phyloP scores from a whole-genome alignment of 371 early-diverging fungal species.

The Saksenaea oblongispora region DNA sequence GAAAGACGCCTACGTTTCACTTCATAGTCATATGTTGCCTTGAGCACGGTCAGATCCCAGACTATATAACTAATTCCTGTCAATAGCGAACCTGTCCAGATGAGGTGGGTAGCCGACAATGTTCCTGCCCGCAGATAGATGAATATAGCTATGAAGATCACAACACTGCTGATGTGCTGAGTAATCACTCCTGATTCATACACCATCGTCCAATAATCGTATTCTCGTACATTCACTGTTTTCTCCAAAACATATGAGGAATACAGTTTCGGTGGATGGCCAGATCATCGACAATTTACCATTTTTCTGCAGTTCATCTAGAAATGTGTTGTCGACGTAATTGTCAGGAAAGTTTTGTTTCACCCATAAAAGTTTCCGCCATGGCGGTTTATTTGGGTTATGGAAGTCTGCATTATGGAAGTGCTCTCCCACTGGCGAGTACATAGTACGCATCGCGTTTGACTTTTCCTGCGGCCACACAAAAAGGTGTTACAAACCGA shows the following conservation, averaged over 20 bases:
- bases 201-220: conserved; percentile 76
- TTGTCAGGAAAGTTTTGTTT: conserved; percentile 93
- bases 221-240: conserved; percentile 68
- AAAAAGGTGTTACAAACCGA: background rate
- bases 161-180: conserved; percentile 82
- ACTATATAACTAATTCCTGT: conserved; percentile 68
- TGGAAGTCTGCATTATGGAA: conserved; percentile 27
- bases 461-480: background rate
- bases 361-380: conserved; percentile 88
- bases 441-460: background rate
- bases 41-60: conserved; percentile 64
- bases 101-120: conserved; percentile 60
- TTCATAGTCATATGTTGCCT: conserved; percentile 45
- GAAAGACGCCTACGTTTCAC: conserved; percentile 48
- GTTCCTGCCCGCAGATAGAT: conserved; percentile 63
- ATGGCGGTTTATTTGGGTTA: conserved; percentile 51
- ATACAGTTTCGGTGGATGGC: background rate
- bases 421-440: conserved; percentile 11
- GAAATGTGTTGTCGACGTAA: conserved; percentile 87
- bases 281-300: conserved; percentile 50
- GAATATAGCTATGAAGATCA: conserved; percentile 88
- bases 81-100: conserved; percentile 58
- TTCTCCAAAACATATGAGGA: background rate
- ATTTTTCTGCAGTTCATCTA: conserved; percentile 88
- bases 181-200: conserved; percentile 77